A percentile compares a stretch with the other conserved stretches of the same genome.
phyloP scores from a whole-genome alignment of 2,329 filamentous ascomycete species.

The Trichophyton verrucosum region DNA sequence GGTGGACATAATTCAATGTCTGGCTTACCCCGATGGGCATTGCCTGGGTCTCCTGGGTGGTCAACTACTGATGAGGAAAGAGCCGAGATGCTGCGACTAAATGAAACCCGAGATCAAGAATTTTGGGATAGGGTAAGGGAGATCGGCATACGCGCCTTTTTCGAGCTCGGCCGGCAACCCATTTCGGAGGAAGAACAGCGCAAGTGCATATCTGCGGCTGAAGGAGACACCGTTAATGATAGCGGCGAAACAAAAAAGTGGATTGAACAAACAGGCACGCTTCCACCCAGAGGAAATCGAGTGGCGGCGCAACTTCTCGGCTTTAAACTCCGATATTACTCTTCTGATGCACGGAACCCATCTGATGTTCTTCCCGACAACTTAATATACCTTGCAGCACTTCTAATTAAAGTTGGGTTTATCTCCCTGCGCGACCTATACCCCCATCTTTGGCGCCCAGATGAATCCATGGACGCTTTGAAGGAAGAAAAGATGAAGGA shows the following conservation, averaged over 20 bases:
- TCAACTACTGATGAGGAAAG: slow-evolving; percentile 57
- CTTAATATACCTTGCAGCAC: slow-evolving; percentile 76
- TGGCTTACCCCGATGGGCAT: slow-evolving; percentile 74
- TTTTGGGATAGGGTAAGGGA: slow-evolving; percentile 78
- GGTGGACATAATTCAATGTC: slow-evolving; percentile 31
- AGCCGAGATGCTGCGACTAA: slow-evolving; percentile 42
- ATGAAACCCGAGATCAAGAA: slow-evolving; percentile 52
- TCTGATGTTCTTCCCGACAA: slow-evolving; percentile 78
- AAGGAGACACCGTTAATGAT: slow-evolving; percentile 29
- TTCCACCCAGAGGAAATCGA: slow-evolving; percentile 74
- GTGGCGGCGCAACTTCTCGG: slow-evolving; percentile 90
- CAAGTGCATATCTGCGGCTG: slow-evolving; percentile 32
- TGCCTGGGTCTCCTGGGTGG: slow-evolving; percentile 56
- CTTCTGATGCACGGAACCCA: slow-evolving; percentile 61
- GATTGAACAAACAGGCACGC: slow-evolving; percentile 67
- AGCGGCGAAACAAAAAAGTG: slow-evolving; percentile 54
- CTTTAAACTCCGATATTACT: slow-evolving; percentile 94
- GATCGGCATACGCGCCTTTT: slow-evolving; percentile 70
- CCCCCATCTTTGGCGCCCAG: slow-evolving; percentile 75
- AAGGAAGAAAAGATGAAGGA: slow-evolving; percentile 59
- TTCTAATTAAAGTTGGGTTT: slow-evolving; percentile 94
- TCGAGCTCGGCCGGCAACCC: slow-evolving; percentile 67
- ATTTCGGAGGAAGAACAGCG: slow-evolving; percentile 48
- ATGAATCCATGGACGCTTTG: slow-evolving; percentile 68
- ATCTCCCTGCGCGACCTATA: slow-evolving; percentile 86